phyloP scores from a whole-genome alignment of 495 filamentous ascomycete genomes.

The Aspergillus biplanus region DNA sequence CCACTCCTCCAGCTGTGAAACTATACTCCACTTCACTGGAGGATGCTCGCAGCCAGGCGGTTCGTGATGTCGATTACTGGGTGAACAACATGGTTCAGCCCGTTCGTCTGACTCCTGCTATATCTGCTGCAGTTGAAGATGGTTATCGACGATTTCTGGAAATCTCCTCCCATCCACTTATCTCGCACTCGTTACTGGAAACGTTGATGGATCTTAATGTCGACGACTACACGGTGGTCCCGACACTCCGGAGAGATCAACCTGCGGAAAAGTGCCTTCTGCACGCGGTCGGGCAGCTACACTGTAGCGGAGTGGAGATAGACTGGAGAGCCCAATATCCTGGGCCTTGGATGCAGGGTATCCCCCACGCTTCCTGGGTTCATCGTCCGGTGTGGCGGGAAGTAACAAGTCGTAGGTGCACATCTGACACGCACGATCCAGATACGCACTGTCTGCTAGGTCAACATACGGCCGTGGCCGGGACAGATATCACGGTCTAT shows the following conservation, averaged over 20 bases:
- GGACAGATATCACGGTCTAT: conserved; percentile 29
- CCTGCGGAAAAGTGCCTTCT: conserved; percentile 19
- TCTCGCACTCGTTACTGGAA: conserved; percentile 40
- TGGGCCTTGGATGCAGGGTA: too few species aligned
- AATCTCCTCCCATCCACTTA: conserved; percentile 39
- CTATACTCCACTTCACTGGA: conserved; percentile 43
- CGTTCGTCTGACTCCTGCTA: conserved; percentile 28
- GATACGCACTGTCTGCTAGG: conserved; percentile 40
- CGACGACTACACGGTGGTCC: conserved; percentile 33
- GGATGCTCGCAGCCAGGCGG: conserved; percentile 25
- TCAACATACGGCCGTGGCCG: conserved; percentile 29
- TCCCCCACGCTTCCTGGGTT: conserved; percentile 11
- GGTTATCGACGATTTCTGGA: conserved; percentile 37
- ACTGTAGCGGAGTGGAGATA: conserved; percentile 46
- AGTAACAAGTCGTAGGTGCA: conserved; percentile 38
- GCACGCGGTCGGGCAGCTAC: conserved; percentile 37
- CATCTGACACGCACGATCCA: conserved; percentile 29
- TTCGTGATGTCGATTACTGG: conserved; percentile 28
- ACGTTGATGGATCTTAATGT: conserved; percentile 35
- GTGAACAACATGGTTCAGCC: conserved; percentile 21
- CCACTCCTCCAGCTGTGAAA: conserved; percentile 25
- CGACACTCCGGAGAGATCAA: conserved; percentile 38
- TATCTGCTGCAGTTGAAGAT: conserved; percentile 41
- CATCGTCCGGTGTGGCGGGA: not conserved
- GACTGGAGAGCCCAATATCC: conserved; percentile 23